Conservation (phyloP, 129 eudicot species). For the Centrapalus pauciflorus region DNA sequence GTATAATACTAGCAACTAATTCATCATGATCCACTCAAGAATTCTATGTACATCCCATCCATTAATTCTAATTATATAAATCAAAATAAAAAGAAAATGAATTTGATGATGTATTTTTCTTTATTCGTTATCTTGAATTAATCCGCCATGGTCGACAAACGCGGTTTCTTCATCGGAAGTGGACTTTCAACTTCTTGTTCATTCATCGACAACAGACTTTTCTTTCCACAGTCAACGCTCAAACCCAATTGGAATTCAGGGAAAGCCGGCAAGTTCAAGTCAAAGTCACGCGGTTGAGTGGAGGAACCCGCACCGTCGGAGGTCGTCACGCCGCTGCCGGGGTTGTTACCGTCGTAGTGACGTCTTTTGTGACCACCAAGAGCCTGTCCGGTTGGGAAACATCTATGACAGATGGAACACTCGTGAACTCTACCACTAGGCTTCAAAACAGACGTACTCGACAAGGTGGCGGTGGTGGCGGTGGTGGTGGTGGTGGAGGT, state of each 20-base stretch:
- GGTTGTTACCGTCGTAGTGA: conserved; percentile 70
- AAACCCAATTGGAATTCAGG: conserved; percentile 34
- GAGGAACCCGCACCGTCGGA: conserved; percentile 36
- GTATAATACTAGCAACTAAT: background rate
- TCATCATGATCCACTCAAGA: background rate
- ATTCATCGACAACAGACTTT: conserved; percentile 28
- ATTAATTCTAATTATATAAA: background rate
- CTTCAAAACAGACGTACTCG: conserved; percentile 33
- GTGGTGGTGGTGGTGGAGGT: conserved; percentile 7
- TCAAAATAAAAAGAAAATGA: background rate
- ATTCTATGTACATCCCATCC: conserved; percentile 17
- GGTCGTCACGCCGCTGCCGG: conserved; percentile 18
- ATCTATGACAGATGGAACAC: conserved; percentile 60
- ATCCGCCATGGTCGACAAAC: conserved; percentile 26
- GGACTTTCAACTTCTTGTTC: conserved; percentile 88
- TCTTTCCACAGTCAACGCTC: conserved; percentile 34
- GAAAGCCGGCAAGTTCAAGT: conserved; percentile 52
- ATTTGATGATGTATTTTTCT: conserved; percentile 7
- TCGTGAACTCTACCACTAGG: conserved; percentile 59
- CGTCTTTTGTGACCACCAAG: conserved; percentile 92
- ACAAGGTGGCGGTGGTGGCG: conserved; percentile 13
- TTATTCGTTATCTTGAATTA: background rate
- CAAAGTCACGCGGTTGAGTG: conserved; percentile 29
- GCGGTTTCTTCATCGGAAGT: conserved; percentile 51
- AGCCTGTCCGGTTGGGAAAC: conserved; percentile 83